phyloP scores from a whole-genome alignment of 2,329 filamentous ascomycete species.

The Elsinoe ampelina region DNA sequence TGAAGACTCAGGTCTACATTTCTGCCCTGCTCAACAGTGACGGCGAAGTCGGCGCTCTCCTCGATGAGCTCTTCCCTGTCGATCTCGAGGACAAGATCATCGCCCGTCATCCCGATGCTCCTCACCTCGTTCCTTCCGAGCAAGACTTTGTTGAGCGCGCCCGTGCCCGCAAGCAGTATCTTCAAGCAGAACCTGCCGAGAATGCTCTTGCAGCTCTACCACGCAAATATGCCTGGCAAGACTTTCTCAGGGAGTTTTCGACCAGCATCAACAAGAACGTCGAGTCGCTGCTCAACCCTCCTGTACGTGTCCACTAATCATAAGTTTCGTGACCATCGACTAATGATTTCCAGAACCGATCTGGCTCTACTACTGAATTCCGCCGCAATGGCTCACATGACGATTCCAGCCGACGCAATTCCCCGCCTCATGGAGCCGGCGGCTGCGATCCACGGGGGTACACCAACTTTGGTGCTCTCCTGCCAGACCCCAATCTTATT shows the following conservation, averaged over 20 bases:
- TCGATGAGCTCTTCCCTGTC: conserved; percentile 51
- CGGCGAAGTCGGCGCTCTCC: conserved; percentile 45
- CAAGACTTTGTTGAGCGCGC: conserved; percentile 50
- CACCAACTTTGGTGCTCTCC: conserved; percentile 5
- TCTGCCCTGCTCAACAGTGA: conserved; percentile 50
- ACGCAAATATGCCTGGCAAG: conserved; percentile 54
- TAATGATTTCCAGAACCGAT: not conserved
- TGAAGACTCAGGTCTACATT: conserved; percentile 60
- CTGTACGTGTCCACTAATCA: conserved; percentile 13
- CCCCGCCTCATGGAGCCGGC: not conserved
- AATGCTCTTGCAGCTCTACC: conserved; percentile 41
- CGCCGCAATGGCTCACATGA: not conserved
- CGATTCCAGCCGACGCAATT: not conserved
- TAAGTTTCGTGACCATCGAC: not conserved
- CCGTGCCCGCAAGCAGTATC: conserved; percentile 46
- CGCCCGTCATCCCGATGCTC: conserved; percentile 45
- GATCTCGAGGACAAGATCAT: conserved; percentile 47
- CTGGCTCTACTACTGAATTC: not conserved
- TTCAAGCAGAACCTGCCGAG: conserved; percentile 40
- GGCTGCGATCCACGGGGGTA: not conserved
- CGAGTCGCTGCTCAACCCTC: conserved; percentile 33
- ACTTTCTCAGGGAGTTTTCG: conserved; percentile 51
- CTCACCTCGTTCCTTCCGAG: conserved; percentile 47
- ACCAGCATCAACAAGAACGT: conserved; percentile 51
- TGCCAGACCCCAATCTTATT: not conserved